These are phyloP conservation scores for Schoenoplectus tabernaemontani DNA, from an alignment of 202 grass and related monocot species.

Conservation along the genomic window DNA sequence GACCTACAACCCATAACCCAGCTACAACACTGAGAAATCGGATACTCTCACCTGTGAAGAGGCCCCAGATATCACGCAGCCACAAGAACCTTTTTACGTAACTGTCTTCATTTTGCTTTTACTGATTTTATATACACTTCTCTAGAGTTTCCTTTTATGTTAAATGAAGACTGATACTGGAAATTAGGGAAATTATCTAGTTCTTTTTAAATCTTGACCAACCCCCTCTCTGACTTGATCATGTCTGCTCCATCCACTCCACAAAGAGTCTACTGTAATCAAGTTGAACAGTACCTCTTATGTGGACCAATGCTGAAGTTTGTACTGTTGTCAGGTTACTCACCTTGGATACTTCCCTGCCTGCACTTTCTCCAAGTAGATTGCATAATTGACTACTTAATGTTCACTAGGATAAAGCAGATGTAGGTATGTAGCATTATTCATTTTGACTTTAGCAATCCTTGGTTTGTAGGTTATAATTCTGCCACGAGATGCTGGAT, in stretches of 20 bases:
- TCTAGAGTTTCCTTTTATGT: not conserved
- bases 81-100: conserved; percentile 66
- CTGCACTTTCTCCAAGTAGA: not conserved
- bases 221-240: not conserved
- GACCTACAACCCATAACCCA: conserved; percentile 46
- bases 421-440: not conserved
- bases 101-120: conserved; percentile 18
- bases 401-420: not conserved
- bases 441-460: not conserved
- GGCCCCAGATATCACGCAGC: conserved; percentile 48
- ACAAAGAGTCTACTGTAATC: not conserved
- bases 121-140: not conserved
- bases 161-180: not conserved
- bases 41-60: conserved; percentile 64
- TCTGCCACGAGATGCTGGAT: not conserved
- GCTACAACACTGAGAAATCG: conserved; percentile 47
- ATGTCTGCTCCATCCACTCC: not conserved
- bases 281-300: not conserved
- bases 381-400: not conserved
- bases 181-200: not conserved
- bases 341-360: not conserved
- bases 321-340: not conserved
- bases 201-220: not conserved
- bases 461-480: not conserved
- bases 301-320: not conserved